Evolutionary conservation across 306 rosid species (phyloP).

Genomic region (Fragaria nilgerrensis): DNA sequence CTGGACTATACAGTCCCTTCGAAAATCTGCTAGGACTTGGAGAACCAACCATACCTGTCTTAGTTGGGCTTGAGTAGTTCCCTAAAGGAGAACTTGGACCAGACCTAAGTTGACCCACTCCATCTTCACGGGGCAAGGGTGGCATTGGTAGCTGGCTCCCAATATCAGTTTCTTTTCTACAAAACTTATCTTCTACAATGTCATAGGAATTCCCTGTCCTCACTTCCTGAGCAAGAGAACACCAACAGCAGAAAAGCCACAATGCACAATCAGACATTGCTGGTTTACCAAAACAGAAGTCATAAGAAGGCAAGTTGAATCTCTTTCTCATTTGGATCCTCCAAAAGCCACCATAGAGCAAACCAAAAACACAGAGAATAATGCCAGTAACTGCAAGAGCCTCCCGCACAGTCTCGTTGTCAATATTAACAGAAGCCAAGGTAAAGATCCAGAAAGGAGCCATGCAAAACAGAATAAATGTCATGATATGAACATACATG

Average conservation of each 20-base stretch:
- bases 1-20: constrained; percentile 43
- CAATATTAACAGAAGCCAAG: constrained; percentile 85
- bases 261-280: constrained; percentile 67
- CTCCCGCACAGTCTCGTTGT: constrained; percentile 56
- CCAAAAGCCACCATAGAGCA: constrained; percentile 97
- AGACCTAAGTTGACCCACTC: constrained; percentile 29
- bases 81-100: constrained; percentile 44
- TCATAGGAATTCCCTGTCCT: constrained; percentile 70
- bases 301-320: constrained; percentile 68
- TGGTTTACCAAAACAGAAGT: constrained; percentile 72
- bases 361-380: constrained; percentile 75
- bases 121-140: constrained; percentile 55
- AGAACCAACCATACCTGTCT: constrained; percentile 34
- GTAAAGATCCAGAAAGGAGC: constrained; percentile 92
- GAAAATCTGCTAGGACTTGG: constrained; percentile 37
- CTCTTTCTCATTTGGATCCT: constrained; percentile 95
- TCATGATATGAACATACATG: constrained; percentile 86
- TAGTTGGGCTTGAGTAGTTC: constrained; percentile 41
- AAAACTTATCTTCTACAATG: constrained; percentile 54
- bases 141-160: constrained; percentile 33
- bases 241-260: constrained; percentile 96
- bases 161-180: constrained; percentile 28
- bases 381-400: constrained; percentile 56
- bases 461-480: constrained; percentile 73
- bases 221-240: constrained; percentile 92